phyloP scores from a whole-genome alignment of 163 green algal species.

The Trebouxia gelatinosa region DNA sequence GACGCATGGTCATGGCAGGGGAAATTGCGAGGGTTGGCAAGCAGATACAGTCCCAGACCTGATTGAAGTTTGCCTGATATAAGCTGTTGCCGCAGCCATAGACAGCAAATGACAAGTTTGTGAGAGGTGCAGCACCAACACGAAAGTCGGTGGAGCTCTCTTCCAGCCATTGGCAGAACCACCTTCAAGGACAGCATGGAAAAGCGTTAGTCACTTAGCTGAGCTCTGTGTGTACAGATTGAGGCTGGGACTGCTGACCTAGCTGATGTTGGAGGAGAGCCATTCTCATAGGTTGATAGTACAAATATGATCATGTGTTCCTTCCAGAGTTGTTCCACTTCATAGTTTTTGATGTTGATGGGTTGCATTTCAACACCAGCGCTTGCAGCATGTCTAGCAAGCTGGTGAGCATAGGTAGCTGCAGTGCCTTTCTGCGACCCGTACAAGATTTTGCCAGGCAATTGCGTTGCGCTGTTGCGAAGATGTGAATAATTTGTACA shows the following conservation, averaged over 20 bases:
- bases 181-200: too few relatives aligned
- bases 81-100: constrained; percentile 68
- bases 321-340: constrained; percentile 49
- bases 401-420: constrained; percentile 32
- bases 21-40: too few relatives aligned
- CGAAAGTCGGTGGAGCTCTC: constrained; percentile 65
- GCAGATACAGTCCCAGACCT: too few relatives aligned
- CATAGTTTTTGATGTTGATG: constrained; percentile 37
- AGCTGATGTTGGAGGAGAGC: constrained; percentile 46
- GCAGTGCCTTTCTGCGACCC: constrained; percentile 41
- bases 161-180: constrained; percentile 61
- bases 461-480: too few relatives aligned
- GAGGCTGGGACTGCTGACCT: constrained; percentile 32
- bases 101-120: constrained; percentile 50
- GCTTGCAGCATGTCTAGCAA: constrained; percentile 25
- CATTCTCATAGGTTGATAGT: constrained; percentile 59
- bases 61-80: constrained; percentile 65
- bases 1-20: too few relatives aligned
- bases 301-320: constrained; percentile 55
- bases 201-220: too few relatives aligned
- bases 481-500: too few relatives aligned
- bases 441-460: constrained; percentile 36
- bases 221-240: too few relatives aligned
- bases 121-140: constrained; percentile 45
- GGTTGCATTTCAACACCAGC: constrained; percentile 29